Conservation (phyloP, 78 protist genomes). For the Isochrysis galbana region DNA sequence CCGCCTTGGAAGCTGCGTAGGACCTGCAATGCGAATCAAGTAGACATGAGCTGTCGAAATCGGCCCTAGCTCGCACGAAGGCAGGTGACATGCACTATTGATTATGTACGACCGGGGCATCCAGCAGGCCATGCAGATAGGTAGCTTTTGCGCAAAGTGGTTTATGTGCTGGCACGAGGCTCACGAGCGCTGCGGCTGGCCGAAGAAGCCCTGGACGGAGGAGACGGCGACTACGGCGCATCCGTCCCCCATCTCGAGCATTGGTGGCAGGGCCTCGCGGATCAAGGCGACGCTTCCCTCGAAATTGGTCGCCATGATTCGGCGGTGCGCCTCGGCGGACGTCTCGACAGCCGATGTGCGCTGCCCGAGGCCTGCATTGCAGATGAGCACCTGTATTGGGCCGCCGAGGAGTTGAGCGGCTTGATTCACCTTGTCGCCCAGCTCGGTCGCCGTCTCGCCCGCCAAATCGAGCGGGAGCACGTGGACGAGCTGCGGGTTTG, state of each 20-base stretch:
- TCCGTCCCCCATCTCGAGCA: background rate
- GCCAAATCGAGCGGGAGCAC: background rate
- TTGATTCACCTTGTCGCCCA: background rate
- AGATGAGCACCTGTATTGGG: background rate
- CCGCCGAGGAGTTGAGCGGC: no score
- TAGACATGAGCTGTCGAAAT: background rate
- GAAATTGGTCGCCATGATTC: background rate
- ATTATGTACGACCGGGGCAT: background rate
- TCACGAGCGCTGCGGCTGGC: background rate
- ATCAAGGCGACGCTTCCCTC: background rate
- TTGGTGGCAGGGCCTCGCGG: background rate
- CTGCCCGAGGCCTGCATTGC: background rate
- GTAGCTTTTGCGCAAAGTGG: no score
- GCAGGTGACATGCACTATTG: background rate
- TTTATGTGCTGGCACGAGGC: no score
- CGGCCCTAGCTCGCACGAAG: background rate
- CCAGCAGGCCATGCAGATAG: no score
- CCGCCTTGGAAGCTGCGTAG: conserved; percentile 1
- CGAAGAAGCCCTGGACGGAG: conserved; percentile 9
- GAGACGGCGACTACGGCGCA: background rate
- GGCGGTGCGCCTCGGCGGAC: background rate
- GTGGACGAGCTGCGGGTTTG: background rate
- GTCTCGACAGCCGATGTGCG: background rate
- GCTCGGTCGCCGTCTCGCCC: background rate
- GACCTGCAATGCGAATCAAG: background rate